Evolutionary conservation across 805 yeast genomes (phyloP), one percentile per base, ranked within the genome.

Genomic region (Candida morakotiae): DNA sequence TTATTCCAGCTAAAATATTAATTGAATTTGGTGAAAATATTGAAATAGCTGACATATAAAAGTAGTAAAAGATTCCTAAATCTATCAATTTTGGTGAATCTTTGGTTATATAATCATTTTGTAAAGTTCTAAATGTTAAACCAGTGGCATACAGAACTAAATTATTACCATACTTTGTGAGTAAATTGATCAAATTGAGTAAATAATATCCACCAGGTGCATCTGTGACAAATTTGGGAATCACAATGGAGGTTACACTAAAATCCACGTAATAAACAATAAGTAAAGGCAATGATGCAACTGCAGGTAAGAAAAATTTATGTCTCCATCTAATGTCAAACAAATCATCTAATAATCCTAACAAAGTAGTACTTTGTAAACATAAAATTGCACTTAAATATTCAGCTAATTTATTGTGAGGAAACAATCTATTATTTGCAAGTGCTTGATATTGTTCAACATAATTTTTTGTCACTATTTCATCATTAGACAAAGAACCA

Each of bases 241-340:
- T 71, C 41, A 87, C 75, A 7, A 93, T 83, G 28, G 83, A 79
- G 0, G 99, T 93, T 28, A 87, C 87, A 41, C 96, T 94, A 60
- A 87, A 91, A 60, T 93, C 97, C 40, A 89, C 87, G 49, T 86
- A 88, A 61, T 93, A 93, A 2, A 93, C 96, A 13, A 91, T 76
- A 41, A 93, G 69, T 49, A 93, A 69, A 4, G 99, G 99, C 30
- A 93, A 79, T 1, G 96, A 81, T 0, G 96, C 96, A 38, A 93
- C 78, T 0, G 96, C 96, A 0, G 99, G 99, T 47, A 93, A 56
- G 52, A 93, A 87, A 64, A 93, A 87, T 68, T 93, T 93, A 65
- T 93, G 96, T 55, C 99, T 73, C 99, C 99, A 93, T 49, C 96
- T 75, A 45, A 93, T 79, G 60, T 93, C 99, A 54, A 93, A 93